Evolutionary conservation across 1,284 basidiomycete genomes (phyloP), one percentile per base, ranked within the genome.

Genomic region (Cryptococcus sp.): DNA sequence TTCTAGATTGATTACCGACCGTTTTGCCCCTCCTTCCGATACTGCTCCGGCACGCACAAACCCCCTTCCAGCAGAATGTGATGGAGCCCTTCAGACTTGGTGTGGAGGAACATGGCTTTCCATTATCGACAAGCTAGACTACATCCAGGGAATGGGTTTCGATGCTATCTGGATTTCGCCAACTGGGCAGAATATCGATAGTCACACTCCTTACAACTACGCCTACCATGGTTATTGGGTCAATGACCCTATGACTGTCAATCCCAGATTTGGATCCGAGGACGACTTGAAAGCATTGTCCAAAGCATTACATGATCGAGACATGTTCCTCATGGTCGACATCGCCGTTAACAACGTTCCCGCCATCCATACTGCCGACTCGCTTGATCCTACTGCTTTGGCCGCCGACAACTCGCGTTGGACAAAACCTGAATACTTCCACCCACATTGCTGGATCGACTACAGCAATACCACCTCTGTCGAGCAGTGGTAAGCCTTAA

Each of bases 271-370:
- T 59, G 86, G 87, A 9, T 80, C 82, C 3, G 74, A 79, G 1
- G 79, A 82, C 52, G 86, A 88, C 68, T 80, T 90, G 48, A 83
- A 84, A 57, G 79, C 80, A 0, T 78, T 88, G 41, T 79, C 80
- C 24, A 74, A 76, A 14, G 85, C 83, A 48, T 64, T 88, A 14
- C 87, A 89, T 69, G 74, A 76, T 24, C 80, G 86, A 39, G 78
- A 79, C 46, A 88, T 88, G 85, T 84, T 83, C 64, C 76, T 87
- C 58, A 88, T 88, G 87, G 82, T 88, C 54, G 86, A 88, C 66
- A 76, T 88, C 45, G 86, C 87, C 34, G 81, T 86, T 25, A 88
- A 88, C 72, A 83, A 86, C 68, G 81, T 87, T 45, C 86, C 84
- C 69, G 75, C 83, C 3, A 40, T 70, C 9, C 56, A 47, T 34